Evolutionary conservation across 495 filamentous ascomycete species (phyloP).

Genomic region (Bathelium albidoporum): DNA sequence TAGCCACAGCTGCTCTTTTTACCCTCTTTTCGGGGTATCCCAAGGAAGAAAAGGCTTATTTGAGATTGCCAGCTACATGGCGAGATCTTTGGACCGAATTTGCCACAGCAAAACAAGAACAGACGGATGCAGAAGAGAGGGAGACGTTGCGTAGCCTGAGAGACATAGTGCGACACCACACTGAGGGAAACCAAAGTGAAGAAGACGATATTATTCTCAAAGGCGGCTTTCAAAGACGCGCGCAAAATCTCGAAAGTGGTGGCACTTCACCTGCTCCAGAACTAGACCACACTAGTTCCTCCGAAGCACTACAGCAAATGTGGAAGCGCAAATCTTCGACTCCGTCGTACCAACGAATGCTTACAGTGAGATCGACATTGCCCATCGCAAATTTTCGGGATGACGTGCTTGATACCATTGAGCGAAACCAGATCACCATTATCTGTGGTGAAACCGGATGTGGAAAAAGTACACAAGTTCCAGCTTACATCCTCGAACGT

Average conservation of each 20-base stretch:
- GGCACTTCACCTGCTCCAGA: slow-evolving; percentile 11
- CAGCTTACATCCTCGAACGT: slow-evolving; percentile 81
- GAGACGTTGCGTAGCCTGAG: slow-evolving; percentile 49
- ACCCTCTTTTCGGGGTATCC: slow-evolving; percentile 61
- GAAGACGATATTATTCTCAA: slow-evolving; percentile 64
- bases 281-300: slow-evolving; percentile 13
- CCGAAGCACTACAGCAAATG: slow-evolving; percentile 47
- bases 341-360: slow-evolving; percentile 49
- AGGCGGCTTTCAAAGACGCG: slow-evolving; percentile 53
- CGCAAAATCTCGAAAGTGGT: slow-evolving; percentile 36
- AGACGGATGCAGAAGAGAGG: slow-evolving; percentile 59
- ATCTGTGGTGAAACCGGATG: slow-evolving; percentile 93
- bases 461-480: slow-evolving; percentile 95
- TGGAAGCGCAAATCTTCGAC: slow-evolving; percentile 62
- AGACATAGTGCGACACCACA: slow-evolving; percentile 47
- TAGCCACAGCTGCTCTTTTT: slow-evolving; percentile 74
- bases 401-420: slow-evolving; percentile 62
- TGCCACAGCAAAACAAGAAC: slow-evolving; percentile 53
- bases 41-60: slow-evolving; percentile 76
- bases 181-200: slow-evolving; percentile 46
- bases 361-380: slow-evolving; percentile 54
- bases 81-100: slow-evolving; percentile 80
- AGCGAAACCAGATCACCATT: slow-evolving; percentile 70
- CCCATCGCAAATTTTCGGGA: slow-evolving; percentile 83
- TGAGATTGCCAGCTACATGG: slow-evolving; percentile 70